Conservation (phyloP, 176 grass and related monocot genomes). For the Oryza rufipogon region DNA sequence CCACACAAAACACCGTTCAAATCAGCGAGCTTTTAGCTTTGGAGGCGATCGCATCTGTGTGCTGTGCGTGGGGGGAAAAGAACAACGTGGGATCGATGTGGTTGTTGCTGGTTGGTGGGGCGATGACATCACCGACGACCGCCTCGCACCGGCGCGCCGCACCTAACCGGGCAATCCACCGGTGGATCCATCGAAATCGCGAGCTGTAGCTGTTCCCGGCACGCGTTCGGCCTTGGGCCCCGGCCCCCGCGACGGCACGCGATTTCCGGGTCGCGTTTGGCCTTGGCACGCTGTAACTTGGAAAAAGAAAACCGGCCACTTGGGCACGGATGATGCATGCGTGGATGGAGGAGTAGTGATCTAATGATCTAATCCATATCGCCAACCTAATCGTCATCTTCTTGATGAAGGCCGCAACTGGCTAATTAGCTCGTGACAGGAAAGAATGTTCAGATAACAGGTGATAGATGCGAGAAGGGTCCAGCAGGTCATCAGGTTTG, state of each 20-base stretch:
- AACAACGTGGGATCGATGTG: constrained; percentile 34
- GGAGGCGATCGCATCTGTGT: not conserved
- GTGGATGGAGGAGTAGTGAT: too few species aligned
- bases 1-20: constrained; percentile 7
- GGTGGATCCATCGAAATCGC: not conserved
- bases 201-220: not conserved
- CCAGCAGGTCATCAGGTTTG: not conserved
- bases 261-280: constrained; percentile 27
- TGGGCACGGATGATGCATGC: not conserved
- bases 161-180: constrained; percentile 21
- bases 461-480: not conserved
- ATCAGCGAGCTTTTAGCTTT: not conserved
- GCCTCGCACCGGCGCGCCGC: not conserved
- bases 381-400: not conserved
- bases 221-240: not conserved
- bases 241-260: too few species aligned
- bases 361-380: not conserved
- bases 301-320: not conserved
- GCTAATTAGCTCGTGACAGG: not conserved
- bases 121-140: constrained; percentile 61
- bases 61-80: not conserved
- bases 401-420: too few species aligned
- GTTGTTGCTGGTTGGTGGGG: constrained; percentile 69
- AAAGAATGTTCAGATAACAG: not conserved
- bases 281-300: not conserved